These are phyloP conservation scores for Aspergillus pseudoglaucus DNA, from an alignment of 2,329 filamentous ascomycete genomes.

Conservation along the genomic window DNA sequence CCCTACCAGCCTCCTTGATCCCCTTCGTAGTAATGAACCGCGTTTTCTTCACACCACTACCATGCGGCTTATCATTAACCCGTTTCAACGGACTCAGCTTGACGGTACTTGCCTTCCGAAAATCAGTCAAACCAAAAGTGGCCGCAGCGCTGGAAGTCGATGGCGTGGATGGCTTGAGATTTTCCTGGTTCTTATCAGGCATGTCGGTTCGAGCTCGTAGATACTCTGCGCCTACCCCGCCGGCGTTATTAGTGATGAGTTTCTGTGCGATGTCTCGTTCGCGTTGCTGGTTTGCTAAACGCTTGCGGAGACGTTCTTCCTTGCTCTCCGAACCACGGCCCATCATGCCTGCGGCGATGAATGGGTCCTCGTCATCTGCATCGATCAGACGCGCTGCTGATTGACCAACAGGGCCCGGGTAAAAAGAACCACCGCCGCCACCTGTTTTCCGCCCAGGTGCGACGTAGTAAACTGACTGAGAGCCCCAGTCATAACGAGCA, in stretches of 20 bases:
- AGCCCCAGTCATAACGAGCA: slow-evolving; percentile 34
- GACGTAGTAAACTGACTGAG: slow-evolving; percentile 42
- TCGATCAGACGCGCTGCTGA: slow-evolving; percentile 39
- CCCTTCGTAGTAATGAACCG: slow-evolving; percentile 73
- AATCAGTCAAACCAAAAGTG: slow-evolving; percentile 18
- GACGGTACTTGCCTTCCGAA: slow-evolving; percentile 33
- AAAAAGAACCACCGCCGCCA: slow-evolving; percentile 13
- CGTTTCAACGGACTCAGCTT: slow-evolving; percentile 37
- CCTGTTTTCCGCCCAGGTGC: slow-evolving; percentile 25
- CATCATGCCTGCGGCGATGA: slow-evolving; percentile 33
- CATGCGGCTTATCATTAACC: slow-evolving; percentile 25
- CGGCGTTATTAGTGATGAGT: slow-evolving; percentile 28
- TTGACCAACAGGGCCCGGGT: slow-evolving; percentile 17
- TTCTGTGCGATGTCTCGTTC: slow-evolving; percentile 41
- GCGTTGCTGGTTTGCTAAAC: slow-evolving; percentile 37
- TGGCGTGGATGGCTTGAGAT: slow-evolving; percentile 1
- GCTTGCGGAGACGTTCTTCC: slow-evolving; percentile 37
- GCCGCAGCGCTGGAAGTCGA: slow-evolving; percentile 9
- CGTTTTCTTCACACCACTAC: slow-evolving; percentile 55
- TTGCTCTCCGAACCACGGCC: slow-evolving; percentile 36
- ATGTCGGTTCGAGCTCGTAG: slow-evolving; percentile 30
- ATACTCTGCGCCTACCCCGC: slow-evolving; percentile 39
- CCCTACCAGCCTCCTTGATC: slow-evolving; percentile 68
- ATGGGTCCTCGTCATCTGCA: slow-evolving; percentile 36
- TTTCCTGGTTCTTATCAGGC: slow-evolving; percentile 10